These are phyloP conservation scores for Camelina neglecta DNA, from an alignment of 345 rosid species.

Conservation along the genomic window DNA sequence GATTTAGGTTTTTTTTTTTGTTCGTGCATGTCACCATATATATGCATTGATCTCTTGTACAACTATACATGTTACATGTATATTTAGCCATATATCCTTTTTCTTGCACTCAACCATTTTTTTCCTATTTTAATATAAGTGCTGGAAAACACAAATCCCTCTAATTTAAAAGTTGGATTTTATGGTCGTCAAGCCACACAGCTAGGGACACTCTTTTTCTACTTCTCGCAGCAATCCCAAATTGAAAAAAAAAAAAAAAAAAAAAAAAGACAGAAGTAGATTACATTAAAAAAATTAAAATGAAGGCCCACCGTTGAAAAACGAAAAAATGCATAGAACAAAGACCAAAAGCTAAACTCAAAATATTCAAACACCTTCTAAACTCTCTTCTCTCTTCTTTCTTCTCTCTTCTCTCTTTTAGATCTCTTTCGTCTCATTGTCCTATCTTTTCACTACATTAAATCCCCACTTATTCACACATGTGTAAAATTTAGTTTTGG, in stretches of 20 bases:
- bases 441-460: slow-evolving; percentile 38
- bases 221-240: slow-evolving; percentile 43
- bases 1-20: no score
- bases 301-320: slow-evolving; percentile 34
- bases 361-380: slow-evolving; percentile 27
- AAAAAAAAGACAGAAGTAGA: not conserved
- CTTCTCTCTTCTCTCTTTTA: slow-evolving; percentile 16
- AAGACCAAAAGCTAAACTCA: slow-evolving; percentile 20
- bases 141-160: slow-evolving; percentile 12
- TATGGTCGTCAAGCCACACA: slow-evolving; percentile 28
- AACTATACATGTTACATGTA: no score
- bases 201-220: slow-evolving; percentile 38
- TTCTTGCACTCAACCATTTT: no score
- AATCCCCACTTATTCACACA: slow-evolving; percentile 39
- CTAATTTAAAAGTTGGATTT: not conserved
- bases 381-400: slow-evolving; percentile 12
- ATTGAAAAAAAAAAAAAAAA: not conserved
- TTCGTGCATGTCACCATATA: no score
- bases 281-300: slow-evolving; percentile 5
- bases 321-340: slow-evolving; percentile 33
- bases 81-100: no score
- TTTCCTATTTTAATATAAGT: not conserved
- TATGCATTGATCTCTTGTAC: no score
- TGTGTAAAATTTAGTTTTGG: not conserved
- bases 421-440: slow-evolving; percentile 32